These are phyloP conservation scores for Penicillium sclerotiorum DNA, from an alignment of 2,329 filamentous ascomycete genomes.

Conservation along the genomic window DNA sequence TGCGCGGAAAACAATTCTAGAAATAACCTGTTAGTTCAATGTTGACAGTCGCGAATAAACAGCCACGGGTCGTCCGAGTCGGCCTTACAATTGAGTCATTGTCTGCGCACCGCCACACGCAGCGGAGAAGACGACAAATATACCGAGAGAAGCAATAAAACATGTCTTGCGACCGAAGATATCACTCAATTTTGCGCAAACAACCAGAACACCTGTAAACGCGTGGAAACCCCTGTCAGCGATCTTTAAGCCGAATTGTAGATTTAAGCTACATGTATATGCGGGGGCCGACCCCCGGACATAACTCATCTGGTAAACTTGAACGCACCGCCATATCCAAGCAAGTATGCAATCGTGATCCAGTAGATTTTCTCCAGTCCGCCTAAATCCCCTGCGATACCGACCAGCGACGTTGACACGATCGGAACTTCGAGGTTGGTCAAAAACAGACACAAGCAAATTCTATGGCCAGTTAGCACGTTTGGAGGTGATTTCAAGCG, in stretches of 20 bases:
- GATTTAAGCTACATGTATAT: too few species aligned
- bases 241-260: neutral
- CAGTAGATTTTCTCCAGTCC: conserved; percentile 1
- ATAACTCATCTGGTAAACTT: neutral
- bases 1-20: conserved; percentile 17
- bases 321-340: conserved; percentile 2
- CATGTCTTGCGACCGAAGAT: conserved; percentile 2
- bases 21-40: neutral
- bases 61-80: neutral
- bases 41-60: neutral
- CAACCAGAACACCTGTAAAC: neutral
- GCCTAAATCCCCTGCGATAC: conserved; percentile 1
- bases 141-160: neutral
- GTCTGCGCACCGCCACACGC: conserved; percentile 3
- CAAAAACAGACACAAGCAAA: neutral
- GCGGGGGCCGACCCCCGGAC: too few species aligned
- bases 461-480: neutral
- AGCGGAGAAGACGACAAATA: conserved; percentile 1
- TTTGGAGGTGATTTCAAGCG: neutral
- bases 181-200: conserved; percentile 2
- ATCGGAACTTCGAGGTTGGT: conserved; percentile 3
- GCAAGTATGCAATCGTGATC: conserved; percentile 3
- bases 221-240: neutral
- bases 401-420: conserved; percentile 2
- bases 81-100: conserved; percentile 5